Evolutionary conservation across 257 asterid genomes (phyloP), one percentile per base, ranked within the genome.

Genomic region (Henckelia pumila): DNA sequence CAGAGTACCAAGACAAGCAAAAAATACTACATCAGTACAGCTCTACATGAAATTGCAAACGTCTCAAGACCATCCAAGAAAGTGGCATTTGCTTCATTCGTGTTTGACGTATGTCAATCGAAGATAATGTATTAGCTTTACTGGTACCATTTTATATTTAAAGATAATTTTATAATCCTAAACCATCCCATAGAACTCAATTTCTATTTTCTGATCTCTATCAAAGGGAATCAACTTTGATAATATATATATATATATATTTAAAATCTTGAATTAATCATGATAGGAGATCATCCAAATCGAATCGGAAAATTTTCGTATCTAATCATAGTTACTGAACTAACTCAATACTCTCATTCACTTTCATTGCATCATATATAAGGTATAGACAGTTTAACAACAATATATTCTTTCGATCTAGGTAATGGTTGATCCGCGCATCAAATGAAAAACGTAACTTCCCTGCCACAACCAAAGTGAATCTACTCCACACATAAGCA

Each of bases 1-100:
- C 53, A 47, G 53, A 47, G 53, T 47, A 16, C 20, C 53, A 16
- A 16, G 5, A n/a, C n/a, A n/a, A n/a, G n/a, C n/a, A n/a, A n/a
- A n/a, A n/a, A 6, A 6, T 16, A 68, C 44, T 57, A 59, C 44
- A 56, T 53, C n/a, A n/a, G n/a, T n/a, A n/a, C n/a, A n/a, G n/a
- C 56, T 37, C 29, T 32, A 55, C n/a, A n/a, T 20, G 64, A 70
- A 29, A 33, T 23, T 67, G 55, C 70, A 35, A 67, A n/a, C 49
- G 69, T 52, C 59, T 30, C 28, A 32, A 17, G 66, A 56, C 35
- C 32, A 30, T 30, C 63, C 56, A 72, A 49, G 29, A 35, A 68
- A 55, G 44, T 37, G 47, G 35, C 30, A 47, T 47, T 47, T 40
- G 52, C 52, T n/a, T 40, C 19, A 47, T 47, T 17, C 2, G 0